Conservation (phyloP, 139 green algal species). For the Chlamydomonas sp. region DNA sequence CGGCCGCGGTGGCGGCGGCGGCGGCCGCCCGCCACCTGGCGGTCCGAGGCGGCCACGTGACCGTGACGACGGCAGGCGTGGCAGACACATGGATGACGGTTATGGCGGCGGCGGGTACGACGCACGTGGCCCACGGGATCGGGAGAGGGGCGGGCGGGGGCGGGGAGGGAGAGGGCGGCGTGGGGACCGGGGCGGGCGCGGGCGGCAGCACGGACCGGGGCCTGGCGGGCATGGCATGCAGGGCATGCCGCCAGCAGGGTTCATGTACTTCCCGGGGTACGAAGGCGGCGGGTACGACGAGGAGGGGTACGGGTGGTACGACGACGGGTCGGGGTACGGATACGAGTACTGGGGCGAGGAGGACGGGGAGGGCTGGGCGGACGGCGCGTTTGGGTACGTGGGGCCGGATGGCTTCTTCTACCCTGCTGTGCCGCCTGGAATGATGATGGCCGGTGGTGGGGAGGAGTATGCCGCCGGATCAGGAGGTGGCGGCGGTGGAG, state of each 20-base stretch:
- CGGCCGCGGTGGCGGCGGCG: not conserved
- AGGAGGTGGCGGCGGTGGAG: not conserved
- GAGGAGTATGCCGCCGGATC: not conserved
- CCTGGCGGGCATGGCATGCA: not conserved
- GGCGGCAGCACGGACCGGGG: not conserved
- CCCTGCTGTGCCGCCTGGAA: not conserved
- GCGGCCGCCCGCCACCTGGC: not conserved
- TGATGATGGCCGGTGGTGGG: not conserved
- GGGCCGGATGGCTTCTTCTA: slow-evolving; percentile 16
- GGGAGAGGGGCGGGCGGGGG: too few relatives aligned
- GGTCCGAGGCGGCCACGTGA: not conserved
- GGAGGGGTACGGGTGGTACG: slow-evolving; percentile 8
- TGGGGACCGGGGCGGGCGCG: too few relatives aligned
- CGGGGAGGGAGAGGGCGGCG: too few relatives aligned
- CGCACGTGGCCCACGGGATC: too few relatives aligned
- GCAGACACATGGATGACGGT: not conserved
- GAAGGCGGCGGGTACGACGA: not conserved
- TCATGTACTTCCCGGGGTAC: too few relatives aligned
- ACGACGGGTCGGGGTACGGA: not conserved
- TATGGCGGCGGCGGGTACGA: too few relatives aligned
- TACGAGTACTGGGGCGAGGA: not conserved
- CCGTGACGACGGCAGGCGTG: not conserved
- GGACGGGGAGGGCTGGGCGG: not conserved
- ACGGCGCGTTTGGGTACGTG: slow-evolving; percentile 5
- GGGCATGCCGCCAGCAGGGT: not conserved